A percentile compares a stretch with the other conserved stretches of the same genome.
These are phyloP conservation scores for Trichosporon sp. DNA, from an alignment of 1,284 basidiomycete species.

Conservation along the genomic window DNA sequence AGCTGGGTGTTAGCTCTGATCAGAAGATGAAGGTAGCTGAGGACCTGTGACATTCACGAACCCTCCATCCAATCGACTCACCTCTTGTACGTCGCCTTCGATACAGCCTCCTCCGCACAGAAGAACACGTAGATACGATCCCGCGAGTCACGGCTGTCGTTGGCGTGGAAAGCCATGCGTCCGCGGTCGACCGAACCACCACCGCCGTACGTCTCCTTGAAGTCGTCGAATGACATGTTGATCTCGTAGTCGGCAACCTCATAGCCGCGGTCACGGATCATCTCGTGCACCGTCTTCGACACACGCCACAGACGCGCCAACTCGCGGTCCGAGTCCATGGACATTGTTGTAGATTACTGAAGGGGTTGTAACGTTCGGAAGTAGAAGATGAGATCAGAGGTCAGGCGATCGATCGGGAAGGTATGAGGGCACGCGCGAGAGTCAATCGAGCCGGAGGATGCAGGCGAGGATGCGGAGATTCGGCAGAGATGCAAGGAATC, in stretches of 20 bases:
- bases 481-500: neutral
- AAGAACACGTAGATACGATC: conserved; percentile 94
- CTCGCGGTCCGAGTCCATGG: conserved; percentile 41
- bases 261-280: conserved; percentile 75
- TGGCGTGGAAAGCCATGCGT: conserved; percentile 81
- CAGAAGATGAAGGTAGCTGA: neutral
- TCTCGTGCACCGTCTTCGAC: conserved; percentile 92
- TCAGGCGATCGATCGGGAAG: neutral
- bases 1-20: conserved; percentile 54
- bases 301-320: conserved; percentile 77
- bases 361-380: neutral
- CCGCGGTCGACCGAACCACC: conserved; percentile 55
- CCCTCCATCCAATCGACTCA: conserved; percentile 49
- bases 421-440: neutral
- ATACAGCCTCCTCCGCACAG: conserved; percentile 83
- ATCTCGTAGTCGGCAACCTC: conserved; percentile 48
- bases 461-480: neutral
- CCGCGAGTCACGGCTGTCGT: conserved; percentile 59
- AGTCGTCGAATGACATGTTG: conserved; percentile 46
- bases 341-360: conserved; percentile 20
- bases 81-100: conserved; percentile 94
- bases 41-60: neutral
- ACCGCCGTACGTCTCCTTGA: conserved; percentile 37
- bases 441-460: neutral
- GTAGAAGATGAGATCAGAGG: neutral